Evolutionary conservation across 192 early-diverging fungal genomes (phyloP).

Genomic region (Geranomyces variabilis): DNA sequence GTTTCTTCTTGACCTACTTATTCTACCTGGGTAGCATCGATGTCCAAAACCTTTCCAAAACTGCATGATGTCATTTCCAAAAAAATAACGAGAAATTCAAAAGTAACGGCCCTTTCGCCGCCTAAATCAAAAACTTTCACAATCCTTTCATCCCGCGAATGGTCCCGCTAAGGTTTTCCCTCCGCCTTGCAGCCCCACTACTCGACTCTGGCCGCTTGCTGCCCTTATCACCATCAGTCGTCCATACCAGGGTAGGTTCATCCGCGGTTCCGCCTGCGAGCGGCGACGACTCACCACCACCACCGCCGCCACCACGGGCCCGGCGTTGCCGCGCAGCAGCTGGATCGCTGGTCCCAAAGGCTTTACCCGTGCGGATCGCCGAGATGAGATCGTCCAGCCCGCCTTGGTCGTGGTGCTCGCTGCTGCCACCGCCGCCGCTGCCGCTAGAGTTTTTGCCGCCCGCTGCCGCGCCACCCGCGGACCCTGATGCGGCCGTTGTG

Average conservation of each 20-base stretch:
- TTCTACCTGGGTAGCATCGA: too few species aligned
- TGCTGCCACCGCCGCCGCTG: conserved; percentile 1
- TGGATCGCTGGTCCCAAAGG: conserved; percentile 33
- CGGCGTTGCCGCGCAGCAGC: conserved; percentile 17
- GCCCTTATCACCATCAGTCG: too few species aligned
- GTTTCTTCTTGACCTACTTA: too few species aligned
- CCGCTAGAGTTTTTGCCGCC: not conserved
- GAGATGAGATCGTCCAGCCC: conserved; percentile 56
- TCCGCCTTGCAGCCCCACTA: too few species aligned
- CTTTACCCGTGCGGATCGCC: conserved; percentile 52
- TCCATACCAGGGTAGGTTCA: too few species aligned
- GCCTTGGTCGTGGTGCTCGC: conserved; percentile 38
- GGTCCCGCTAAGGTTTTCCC: not conserved
- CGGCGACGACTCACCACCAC: too few species aligned
- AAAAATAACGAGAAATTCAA: too few species aligned
- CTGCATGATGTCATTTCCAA: too few species aligned
- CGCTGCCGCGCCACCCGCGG: not conserved
- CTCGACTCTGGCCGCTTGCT: too few species aligned
- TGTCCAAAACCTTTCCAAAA: too few species aligned
- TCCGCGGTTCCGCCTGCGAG: too few species aligned
- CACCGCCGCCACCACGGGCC: not conserved
- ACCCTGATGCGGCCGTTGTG: not conserved
- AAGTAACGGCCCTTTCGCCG: too few species aligned
- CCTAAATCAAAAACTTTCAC: not conserved
- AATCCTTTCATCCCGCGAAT: conserved; percentile 24